Percentiles rank a stretch among this genome's conserved stretches.
phyloP scores from a whole-genome alignment of 495 filamentous ascomycete genomes.

The Aspergillus diversus region DNA sequence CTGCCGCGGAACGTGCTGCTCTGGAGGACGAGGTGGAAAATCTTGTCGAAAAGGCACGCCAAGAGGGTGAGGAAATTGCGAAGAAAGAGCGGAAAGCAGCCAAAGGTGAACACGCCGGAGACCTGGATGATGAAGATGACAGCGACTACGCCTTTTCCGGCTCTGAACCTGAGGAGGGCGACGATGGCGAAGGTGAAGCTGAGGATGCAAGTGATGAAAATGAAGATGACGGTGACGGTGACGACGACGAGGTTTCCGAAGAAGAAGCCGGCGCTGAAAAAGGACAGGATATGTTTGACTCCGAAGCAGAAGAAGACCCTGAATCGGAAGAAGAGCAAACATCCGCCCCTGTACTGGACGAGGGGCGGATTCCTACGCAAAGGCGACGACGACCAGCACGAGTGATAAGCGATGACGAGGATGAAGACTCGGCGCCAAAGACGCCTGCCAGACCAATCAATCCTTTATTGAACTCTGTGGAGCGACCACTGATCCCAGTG shows the following conservation, averaged over 20 bases:
- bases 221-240: slow-evolving; percentile 61
- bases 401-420: slow-evolving; percentile 57
- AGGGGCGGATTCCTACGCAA: slow-evolving; percentile 28
- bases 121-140: slow-evolving; percentile 50
- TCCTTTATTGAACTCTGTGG: slow-evolving; percentile 31
- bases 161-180: slow-evolving; percentile 53
- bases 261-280: slow-evolving; percentile 51
- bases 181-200: slow-evolving; percentile 58
- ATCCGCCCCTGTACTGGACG: slow-evolving; percentile 33
- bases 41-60: slow-evolving; percentile 79
- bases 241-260: slow-evolving; percentile 47
- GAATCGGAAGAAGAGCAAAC: slow-evolving; percentile 40
- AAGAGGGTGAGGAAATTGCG: slow-evolving; percentile 78
- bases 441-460: slow-evolving; percentile 40
- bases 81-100: slow-evolving; percentile 72
- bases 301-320: slow-evolving; percentile 33
- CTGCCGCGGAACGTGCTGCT: slow-evolving; percentile 79
- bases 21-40: slow-evolving; percentile 84
- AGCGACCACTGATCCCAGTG: slow-evolving; percentile 56
- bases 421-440: slow-evolving; percentile 45
- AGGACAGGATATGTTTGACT: slow-evolving; percentile 38
- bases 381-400: slow-evolving; percentile 44
- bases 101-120: slow-evolving; percentile 69
- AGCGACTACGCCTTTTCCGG: slow-evolving; percentile 51
- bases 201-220: slow-evolving; percentile 24